phyloP scores from a whole-genome alignment of 1,139 yeast species.

The Candida freyschussii region DNA sequence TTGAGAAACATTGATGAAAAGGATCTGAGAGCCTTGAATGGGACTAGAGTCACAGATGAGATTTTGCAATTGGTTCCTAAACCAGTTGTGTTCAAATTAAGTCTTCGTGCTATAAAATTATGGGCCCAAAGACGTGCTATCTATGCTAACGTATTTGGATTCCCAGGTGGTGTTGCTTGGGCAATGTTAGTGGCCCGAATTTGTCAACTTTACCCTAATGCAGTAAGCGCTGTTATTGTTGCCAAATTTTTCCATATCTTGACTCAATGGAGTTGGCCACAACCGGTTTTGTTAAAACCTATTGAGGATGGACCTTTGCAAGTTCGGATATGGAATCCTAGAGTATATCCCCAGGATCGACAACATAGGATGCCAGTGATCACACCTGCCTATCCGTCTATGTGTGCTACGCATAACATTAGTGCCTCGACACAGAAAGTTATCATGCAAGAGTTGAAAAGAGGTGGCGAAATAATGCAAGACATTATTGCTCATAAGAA shows the following conservation, averaged over 20 bases:
- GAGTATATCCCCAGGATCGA: slow-evolving; percentile 80
- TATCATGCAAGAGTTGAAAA: slow-evolving; percentile 64
- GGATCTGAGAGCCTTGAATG: slow-evolving; percentile 84
- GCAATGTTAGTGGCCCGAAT: slow-evolving; percentile 97
- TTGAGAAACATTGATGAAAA: slow-evolving; percentile 83
- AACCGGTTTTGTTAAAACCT: slow-evolving; percentile 85
- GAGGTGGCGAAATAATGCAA: slow-evolving; percentile 69
- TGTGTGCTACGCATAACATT: slow-evolving; percentile 98
- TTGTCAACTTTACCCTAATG: slow-evolving; percentile 94
- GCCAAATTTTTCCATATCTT: slow-evolving; percentile 84
- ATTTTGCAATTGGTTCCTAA: slow-evolving; percentile 85
- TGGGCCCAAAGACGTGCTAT: slow-evolving; percentile 97
- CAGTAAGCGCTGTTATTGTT: slow-evolving; percentile 86
- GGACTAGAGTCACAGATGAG: slow-evolving; percentile 97
- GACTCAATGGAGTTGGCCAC: slow-evolving; percentile 97
- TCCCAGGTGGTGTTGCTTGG: slow-evolving; percentile 99
- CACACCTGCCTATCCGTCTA: slow-evolving; percentile 98
- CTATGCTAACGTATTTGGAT: slow-evolving; percentile 91
- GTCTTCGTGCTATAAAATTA: slow-evolving; percentile 83
- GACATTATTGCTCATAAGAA: slow-evolving; percentile 62
- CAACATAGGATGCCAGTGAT: slow-evolving; percentile 97
- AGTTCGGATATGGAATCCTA: slow-evolving; percentile 96
- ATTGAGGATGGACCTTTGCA: slow-evolving; percentile 97
- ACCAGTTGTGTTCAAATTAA: slow-evolving; percentile 88
- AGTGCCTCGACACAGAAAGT: slow-evolving; percentile 81